Evolutionary conservation across 1,284 basidiomycete species (phyloP), one percentile per base, ranked within the genome.

Genomic region (Ganoderma meredithae): DNA sequence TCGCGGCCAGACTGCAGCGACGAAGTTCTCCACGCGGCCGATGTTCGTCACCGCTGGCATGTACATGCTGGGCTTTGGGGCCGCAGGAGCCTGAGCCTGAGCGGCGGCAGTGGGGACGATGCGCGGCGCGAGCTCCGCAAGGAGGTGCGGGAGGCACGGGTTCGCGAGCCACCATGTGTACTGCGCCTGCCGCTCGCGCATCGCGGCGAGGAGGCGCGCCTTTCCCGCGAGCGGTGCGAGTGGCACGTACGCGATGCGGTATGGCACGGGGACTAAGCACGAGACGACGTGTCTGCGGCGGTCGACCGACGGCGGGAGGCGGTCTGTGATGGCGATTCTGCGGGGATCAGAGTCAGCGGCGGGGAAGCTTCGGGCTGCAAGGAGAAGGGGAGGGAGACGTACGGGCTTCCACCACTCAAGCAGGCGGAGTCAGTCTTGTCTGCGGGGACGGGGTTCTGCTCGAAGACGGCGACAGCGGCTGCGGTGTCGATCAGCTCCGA

Each of bases 111-210:
- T 27, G 10, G 49, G 44, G 19, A 9, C 17, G 44, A 22, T 6
- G 15, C 6, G 6, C 17, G 44, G 49, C 12, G 9, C 49, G 49
- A 53, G 12, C 49, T 10, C 25, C 4, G 49, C 22, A 25, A 53
- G 4, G 49, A 53, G 49, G 49, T 27, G 49, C 49, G 49, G 49
- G 25, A 53, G 49, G 49, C 49, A 52, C 49, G 49, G 49, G 49
- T 52, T 27, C 25, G 49, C 25, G 25, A 52, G 49, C 49, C 22
- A 27, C 49, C 13, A 19, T 7, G 12, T 25, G 49, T 52, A 52
- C 10, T 52, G 49, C 2, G 10, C 25, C 49, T 52, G 25, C 22
- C 3, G 25, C 49, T 27, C 25, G 25, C 49, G 22, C 25, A 52
- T 25, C 25, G 49, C 25, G 12, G 49, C 49, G 49, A 52, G 22